A percentile compares a stretch with the other conserved stretches of the same genome.
phyloP scores from a whole-genome alignment of 306 rosid genomes.

The Vigna mungo region DNA sequence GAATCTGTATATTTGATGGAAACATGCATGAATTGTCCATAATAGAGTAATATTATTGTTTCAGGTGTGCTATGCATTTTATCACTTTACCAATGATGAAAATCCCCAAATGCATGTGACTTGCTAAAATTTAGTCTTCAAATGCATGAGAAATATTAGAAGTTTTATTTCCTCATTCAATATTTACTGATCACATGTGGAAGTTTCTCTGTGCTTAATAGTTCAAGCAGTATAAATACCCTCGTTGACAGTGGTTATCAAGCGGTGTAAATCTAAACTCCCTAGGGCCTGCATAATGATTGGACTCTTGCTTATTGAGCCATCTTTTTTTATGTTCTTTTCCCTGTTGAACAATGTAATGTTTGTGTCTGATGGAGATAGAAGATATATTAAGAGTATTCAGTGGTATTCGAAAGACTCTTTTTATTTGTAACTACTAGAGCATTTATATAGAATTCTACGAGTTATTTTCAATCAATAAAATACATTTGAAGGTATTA shows the following conservation, averaged over 20 bases:
- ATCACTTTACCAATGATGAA: neutral
- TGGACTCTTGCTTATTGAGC: neutral
- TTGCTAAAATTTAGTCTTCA: constrained; percentile 35
- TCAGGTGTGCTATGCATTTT: neutral
- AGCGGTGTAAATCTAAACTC: neutral
- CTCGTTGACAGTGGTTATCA: neutral
- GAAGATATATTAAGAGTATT: too few species aligned
- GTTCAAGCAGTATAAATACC: neutral
- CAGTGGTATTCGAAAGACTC: too few species aligned
- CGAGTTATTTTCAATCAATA: too few species aligned
- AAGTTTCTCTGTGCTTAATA: constrained; percentile 19
- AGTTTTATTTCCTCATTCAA: neutral
- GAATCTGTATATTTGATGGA: constrained; percentile 3
- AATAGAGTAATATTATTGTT: neutral
- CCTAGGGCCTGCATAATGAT: too few species aligned
- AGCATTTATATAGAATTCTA: too few species aligned
- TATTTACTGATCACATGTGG: neutral
- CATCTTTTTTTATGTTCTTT: neutral
- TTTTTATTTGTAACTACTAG: too few species aligned
- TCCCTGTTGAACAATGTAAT: neutral
- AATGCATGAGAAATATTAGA: neutral
- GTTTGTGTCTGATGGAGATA: too few species aligned
- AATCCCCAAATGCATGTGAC: neutral
- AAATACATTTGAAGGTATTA: too few species aligned
- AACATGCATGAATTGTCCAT: neutral